phyloP scores from a whole-genome alignment of 345 rosid species.

The Salix arbutifolia region DNA sequence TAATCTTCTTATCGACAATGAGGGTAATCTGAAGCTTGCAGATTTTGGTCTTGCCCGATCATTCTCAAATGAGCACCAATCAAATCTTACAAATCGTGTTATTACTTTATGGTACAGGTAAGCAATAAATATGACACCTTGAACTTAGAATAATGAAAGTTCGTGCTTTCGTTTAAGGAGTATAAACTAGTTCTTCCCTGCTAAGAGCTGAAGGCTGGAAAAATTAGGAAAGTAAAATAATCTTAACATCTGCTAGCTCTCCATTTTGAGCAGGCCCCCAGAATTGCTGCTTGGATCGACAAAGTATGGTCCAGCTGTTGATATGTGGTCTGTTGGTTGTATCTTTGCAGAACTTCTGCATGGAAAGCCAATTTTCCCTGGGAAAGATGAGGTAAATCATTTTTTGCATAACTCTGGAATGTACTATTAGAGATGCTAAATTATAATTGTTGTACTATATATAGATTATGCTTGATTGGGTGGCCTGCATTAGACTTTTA shows the following conservation, averaged over 20 bases:
- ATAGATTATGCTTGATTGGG: no score
- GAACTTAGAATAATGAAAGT: no score
- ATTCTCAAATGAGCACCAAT: constrained; percentile 65
- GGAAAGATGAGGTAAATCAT: constrained; percentile 70
- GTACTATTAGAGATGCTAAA: no score
- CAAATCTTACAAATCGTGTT: constrained; percentile 82
- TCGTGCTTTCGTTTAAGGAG: no score
- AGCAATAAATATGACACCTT: no score
- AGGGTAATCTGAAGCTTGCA: constrained; percentile 89
- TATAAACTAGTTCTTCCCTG: no score
- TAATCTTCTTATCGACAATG: constrained; percentile 87
- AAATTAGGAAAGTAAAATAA: no score
- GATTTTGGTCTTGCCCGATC: constrained; percentile 96
- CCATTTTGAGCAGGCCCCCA: constrained; percentile 62
- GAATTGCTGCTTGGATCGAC: constrained; percentile 95
- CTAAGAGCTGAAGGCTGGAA: no score
- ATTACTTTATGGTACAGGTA: constrained; percentile 98
- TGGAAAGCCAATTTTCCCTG: constrained; percentile 89
- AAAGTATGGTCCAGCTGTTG: constrained; percentile 92
- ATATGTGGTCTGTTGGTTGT: constrained; percentile 98
- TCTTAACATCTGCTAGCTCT: neutral
- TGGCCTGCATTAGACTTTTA: no score
- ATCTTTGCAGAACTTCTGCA: constrained; percentile 90
- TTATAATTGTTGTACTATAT: no score
- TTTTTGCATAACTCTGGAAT: no score